Evolutionary conservation across 2,329 filamentous ascomycete genomes (phyloP).

Genomic region (Daldinia sp.): DNA sequence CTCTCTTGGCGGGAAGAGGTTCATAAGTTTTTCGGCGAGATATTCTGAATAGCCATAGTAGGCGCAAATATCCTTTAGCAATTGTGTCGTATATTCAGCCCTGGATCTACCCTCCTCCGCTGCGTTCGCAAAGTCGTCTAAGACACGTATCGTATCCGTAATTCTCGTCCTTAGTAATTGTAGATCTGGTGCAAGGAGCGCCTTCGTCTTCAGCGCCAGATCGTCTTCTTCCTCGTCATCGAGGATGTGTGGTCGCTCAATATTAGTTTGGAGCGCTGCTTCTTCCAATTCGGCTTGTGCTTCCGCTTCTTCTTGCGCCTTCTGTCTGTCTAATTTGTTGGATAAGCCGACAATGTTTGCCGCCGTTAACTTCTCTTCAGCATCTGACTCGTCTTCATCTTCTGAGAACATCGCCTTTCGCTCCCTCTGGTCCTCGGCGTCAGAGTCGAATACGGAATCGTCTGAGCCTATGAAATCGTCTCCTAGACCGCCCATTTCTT

Average conservation of each 20-base stretch:
- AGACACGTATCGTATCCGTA: conserved; percentile 89
- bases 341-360: conserved; percentile 96
- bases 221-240: conserved; percentile 69
- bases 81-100: conserved; percentile 84
- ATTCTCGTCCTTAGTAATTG: conserved; percentile 88
- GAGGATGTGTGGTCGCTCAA: conserved; percentile 76
- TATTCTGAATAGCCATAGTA: conserved; percentile 97
- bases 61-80: conserved; percentile 90
- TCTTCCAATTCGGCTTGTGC: conserved; percentile 88
- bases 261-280: conserved; percentile 90
- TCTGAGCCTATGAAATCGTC: conserved; percentile 70
- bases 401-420: conserved; percentile 87
- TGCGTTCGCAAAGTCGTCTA: conserved; percentile 87
- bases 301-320: conserved; percentile 80
- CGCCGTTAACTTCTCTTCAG: conserved; percentile 88
- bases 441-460: conserved; percentile 75
- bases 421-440: conserved; percentile 64
- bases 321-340: conserved; percentile 79
- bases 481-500: conserved; percentile 50
- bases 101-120: conserved; percentile 82
- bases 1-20: conserved; percentile 90
- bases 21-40: conserved; percentile 94
- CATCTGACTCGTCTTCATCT: conserved; percentile 88
- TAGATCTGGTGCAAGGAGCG: conserved; percentile 83
- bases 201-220: conserved; percentile 64